phyloP scores from a whole-genome alignment of 2,329 filamentous ascomycete species.

The Ophiostoma sp. region DNA sequence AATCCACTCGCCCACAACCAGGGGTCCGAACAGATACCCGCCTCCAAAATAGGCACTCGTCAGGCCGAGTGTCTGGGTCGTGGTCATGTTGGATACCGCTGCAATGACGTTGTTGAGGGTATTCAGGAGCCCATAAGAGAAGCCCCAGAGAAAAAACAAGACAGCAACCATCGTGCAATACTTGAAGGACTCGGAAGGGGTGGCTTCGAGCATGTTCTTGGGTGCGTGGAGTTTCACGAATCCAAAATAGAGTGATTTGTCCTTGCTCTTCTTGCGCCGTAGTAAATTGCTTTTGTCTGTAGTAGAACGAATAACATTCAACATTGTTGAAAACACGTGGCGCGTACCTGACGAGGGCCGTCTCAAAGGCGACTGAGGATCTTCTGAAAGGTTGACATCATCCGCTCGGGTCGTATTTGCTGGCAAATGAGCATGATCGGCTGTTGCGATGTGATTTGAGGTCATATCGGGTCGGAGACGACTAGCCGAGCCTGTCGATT shows the following conservation, averaged over 20 bases:
- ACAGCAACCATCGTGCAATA: conserved; percentile 71
- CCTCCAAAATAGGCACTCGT: conserved; percentile 66
- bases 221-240: conserved; percentile 66
- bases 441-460: neutral
- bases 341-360: neutral
- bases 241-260: conserved; percentile 47
- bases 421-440: neutral
- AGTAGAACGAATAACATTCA: neutral
- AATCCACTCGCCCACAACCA: conserved; percentile 64
- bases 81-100: conserved; percentile 54
- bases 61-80: conserved; percentile 59
- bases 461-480: neutral
- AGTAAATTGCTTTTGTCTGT: neutral
- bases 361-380: neutral
- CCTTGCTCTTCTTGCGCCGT: neutral
- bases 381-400: neutral
- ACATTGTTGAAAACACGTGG: neutral
- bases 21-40: conserved; percentile 63
- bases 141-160: conserved; percentile 78
- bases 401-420: neutral
- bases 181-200: conserved; percentile 59
- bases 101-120: conserved; percentile 70
- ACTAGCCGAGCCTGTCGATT: neutral
- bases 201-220: conserved; percentile 65
- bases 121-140: conserved; percentile 82